Conservation (phyloP, 805 yeast genomes). For the Myxozyma sirexii region DNA sequence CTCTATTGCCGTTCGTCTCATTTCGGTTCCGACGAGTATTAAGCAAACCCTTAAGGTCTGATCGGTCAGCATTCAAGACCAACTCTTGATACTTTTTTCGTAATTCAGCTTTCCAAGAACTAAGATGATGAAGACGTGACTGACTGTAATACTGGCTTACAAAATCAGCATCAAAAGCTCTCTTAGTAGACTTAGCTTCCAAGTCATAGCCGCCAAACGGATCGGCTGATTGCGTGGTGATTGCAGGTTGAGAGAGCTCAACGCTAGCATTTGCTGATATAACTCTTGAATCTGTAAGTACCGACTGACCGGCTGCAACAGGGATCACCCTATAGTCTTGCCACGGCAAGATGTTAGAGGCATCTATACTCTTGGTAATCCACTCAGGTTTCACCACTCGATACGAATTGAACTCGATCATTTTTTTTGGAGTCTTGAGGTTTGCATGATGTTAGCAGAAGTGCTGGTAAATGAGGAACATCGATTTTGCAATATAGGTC, state of each 20-base stretch:
- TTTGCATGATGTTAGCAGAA: background rate
- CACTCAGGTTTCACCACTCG: constrained; percentile 82
- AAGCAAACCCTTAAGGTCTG: no score
- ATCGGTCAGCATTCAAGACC: background rate
- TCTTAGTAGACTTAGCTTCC: constrained; percentile 39
- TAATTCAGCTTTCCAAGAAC: constrained; percentile 81
- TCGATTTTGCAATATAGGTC: background rate
- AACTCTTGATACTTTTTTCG: constrained; percentile 58
- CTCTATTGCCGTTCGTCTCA: constrained; percentile 16
- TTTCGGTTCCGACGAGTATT: background rate
- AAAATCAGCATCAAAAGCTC: constrained; percentile 79
- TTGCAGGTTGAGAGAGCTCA: no score
- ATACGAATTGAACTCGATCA: constrained; percentile 62
- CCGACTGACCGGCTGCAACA: constrained; percentile 14
- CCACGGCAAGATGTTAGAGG: constrained; percentile 64
- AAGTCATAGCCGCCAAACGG: no score
- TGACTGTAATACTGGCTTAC: constrained; percentile 70
- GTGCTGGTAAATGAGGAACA: background rate
- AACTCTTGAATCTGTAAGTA: background rate
- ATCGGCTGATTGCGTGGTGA: no score
- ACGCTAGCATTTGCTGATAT: no score
- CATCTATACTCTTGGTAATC: constrained; percentile 67
- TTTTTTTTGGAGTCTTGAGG: constrained; percentile 71
- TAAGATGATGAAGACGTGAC: constrained; percentile 85
- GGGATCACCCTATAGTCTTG: constrained; percentile 54